Percentiles rank a stretch among this genome's conserved stretches.
phyloP scores from a whole-genome alignment of 768 basidiomycete species.

The Tricholoma hemisulphureum region DNA sequence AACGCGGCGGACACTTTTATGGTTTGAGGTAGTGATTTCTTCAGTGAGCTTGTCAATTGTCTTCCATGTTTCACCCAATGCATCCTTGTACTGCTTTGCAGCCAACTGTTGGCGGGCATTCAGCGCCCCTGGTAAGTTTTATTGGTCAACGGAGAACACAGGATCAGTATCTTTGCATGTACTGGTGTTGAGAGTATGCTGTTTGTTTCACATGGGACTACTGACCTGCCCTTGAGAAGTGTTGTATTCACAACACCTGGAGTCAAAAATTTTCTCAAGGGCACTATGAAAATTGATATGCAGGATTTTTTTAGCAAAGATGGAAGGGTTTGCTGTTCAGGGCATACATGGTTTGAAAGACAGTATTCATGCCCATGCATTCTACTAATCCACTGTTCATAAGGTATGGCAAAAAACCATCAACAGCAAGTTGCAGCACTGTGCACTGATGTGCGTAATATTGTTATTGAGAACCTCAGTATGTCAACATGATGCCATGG shows the following conservation, averaged over 20 bases:
- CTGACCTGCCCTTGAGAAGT: background rate
- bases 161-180: too few relatives aligned
- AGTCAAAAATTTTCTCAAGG: constrained; percentile 2
- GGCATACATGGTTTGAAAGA: constrained; percentile 10
- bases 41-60: too few relatives aligned
- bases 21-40: too few relatives aligned
- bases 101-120: too few relatives aligned
- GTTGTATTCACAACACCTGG: constrained; percentile 6
- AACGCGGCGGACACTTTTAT: too few relatives aligned
- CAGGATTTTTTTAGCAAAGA: constrained; percentile 13
- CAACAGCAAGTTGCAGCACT: background rate
- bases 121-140: too few relatives aligned
- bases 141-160: background rate
- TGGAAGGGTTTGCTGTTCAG: constrained; percentile 15
- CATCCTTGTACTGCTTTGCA: too few relatives aligned
- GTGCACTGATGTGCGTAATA: background rate
- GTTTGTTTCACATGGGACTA: background rate
- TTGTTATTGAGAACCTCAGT: background rate
- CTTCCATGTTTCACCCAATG: too few relatives aligned
- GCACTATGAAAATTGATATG: constrained; percentile 10
- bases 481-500: background rate
- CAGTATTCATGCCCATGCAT: background rate
- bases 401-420: background rate
- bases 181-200: background rate
- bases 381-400: background rate